Base-by-base conservation (phyloP, 2,329 filamentous ascomycete genomes). In the Alternaria ethzedia region DNA sequence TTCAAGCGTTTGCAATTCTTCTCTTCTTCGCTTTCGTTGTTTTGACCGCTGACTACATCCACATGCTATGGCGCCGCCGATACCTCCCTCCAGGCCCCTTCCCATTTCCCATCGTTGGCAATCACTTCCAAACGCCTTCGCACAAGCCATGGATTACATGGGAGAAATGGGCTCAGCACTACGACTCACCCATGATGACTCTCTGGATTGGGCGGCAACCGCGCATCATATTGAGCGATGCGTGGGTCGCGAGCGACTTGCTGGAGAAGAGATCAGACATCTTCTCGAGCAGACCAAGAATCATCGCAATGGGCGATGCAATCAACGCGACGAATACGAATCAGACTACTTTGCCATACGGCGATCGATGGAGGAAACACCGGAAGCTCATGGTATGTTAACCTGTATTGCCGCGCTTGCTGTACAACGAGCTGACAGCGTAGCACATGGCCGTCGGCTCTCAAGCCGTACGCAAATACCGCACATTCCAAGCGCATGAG, bases 401-500 rank as follows among this genome's bases (percentile, higher is more conserved):
- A 8, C 2, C 0, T 41, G 36, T 0, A 1, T 41, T 6, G 36
- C 0, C 3, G 3, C n/a, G 4, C 0, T 17, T 6, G 5, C 36
- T 17, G 32, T 1, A 15, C 0, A 17, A 10, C 15, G 8, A 36
- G 4, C 36, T 41, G 2, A n/a, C 3, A 41, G 32, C 15, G 15
- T 6, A 41, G 36, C 36, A 41, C 9, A 41, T 41, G 36, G 36
- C 36, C 36, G 36, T 41, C 5, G 36, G 36, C 36, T 41, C 36
- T 17, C 36, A 41, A 41, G 36, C 36, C 9, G 36, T 41, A 0
- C 36, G 36, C 36, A 41, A 17, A 0, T 41, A 41, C 0, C 36
- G 36, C 6, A 41, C 2, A 17, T 41, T 41, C n/a, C 36, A 41
- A 11, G 36, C 36, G 0, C 15, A 41, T 1, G 36, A 41, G 3